Conservation (phyloP, 1,284 basidiomycete genomes). For the Athelia sp. region DNA sequence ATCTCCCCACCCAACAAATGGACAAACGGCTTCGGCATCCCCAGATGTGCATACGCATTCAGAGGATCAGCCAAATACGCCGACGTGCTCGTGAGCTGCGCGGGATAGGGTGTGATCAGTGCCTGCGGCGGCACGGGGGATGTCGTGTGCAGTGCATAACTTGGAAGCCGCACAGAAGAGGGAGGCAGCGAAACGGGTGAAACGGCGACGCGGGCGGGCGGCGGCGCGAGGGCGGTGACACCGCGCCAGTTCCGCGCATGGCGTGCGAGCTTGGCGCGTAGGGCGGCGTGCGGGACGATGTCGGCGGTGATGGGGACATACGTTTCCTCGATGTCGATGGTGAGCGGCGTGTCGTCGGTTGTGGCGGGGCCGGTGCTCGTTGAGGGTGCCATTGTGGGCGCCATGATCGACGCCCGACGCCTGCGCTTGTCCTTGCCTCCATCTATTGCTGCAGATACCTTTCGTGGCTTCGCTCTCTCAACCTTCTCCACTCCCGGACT, state of each 20-base stretch:
- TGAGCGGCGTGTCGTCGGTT: constrained; percentile 42
- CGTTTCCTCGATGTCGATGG: constrained; percentile 41
- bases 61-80: constrained; percentile 61
- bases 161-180: constrained; percentile 40
- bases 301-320: constrained; percentile 48
- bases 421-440: constrained; percentile 32
- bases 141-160: constrained; percentile 47
- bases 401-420: constrained; percentile 26
- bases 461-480: constrained; percentile 25
- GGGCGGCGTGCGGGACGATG: constrained; percentile 44
- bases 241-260: constrained; percentile 68
- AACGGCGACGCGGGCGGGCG: constrained; percentile 27
- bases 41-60: constrained; percentile 67
- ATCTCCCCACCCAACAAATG: constrained; percentile 79
- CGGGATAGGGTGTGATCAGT: constrained; percentile 53
- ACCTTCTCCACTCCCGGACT: constrained; percentile 47
- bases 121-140: constrained; percentile 40
- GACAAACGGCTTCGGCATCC: constrained; percentile 75
- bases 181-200: constrained; percentile 23
- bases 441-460: constrained; percentile 33
- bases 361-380: constrained; percentile 12
- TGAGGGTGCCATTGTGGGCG: constrained; percentile 14
- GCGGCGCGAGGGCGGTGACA: constrained; percentile 49
- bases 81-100: constrained; percentile 55
- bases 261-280: constrained; percentile 47